Percentiles rank a stretch among this genome's conserved stretches.
Conservation (phyloP, 2,329 filamentous ascomycete species). For the Didymella pomorum region DNA sequence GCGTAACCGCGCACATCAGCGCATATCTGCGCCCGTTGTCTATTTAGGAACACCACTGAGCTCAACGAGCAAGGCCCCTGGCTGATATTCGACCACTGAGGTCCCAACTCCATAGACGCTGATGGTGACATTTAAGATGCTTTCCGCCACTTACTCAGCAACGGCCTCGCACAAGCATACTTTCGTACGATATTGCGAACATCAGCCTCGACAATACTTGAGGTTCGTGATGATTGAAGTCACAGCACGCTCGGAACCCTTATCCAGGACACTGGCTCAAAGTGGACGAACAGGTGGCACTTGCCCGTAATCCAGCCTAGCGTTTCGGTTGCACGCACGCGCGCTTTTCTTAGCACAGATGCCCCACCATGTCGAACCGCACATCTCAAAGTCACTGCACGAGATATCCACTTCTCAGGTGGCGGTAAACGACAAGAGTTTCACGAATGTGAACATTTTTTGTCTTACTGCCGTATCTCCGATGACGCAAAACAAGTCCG, state of each 20-base stretch:
- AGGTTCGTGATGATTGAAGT: neutral
- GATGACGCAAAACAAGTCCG: neutral
- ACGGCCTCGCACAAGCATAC: neutral
- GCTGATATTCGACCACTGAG: neutral
- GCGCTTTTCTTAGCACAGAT: constrained; percentile 24
- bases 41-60: neutral
- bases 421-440: neutral
- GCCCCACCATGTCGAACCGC: constrained; percentile 13
- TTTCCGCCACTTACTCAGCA: neutral
- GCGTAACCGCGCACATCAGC: constrained; percentile 7
- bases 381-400: constrained; percentile 4
- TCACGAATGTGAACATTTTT: no score
- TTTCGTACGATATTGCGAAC: neutral
- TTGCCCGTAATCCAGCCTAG: constrained; percentile 18
- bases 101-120: neutral
- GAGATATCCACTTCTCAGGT: neutral
- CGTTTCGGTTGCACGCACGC: constrained; percentile 17
- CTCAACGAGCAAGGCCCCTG: constrained; percentile 12
- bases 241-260: neutral
- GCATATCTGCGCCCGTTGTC: constrained; percentile 7
- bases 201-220: neutral
- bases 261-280: constrained; percentile 16
- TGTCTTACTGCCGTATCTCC: neutral
- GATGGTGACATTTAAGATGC: neutral
- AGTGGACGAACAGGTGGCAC: constrained; percentile 26